Evolutionary conservation across 139 green algal species (phyloP).

Genomic region (Chlamydomonas incerta): DNA sequence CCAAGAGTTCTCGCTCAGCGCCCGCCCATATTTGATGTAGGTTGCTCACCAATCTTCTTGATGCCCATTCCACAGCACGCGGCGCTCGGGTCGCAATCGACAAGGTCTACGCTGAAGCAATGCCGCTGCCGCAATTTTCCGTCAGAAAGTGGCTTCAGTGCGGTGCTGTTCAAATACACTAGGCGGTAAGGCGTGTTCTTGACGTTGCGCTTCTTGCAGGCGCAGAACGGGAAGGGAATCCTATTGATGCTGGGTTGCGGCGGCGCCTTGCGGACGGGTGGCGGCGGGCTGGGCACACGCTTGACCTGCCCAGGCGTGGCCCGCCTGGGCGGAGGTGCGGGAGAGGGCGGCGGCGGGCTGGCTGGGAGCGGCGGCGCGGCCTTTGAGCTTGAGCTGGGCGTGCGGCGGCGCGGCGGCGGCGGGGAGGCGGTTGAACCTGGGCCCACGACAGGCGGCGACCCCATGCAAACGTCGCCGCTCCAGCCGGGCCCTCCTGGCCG

Average conservation of each 20-base stretch:
- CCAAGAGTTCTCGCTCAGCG: too few species aligned
- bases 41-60: background rate
- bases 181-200: background rate
- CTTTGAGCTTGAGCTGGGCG: too few species aligned
- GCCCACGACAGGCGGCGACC: too few species aligned
- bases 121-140: background rate
- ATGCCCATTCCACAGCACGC: background rate
- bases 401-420: too few species aligned
- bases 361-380: too few species aligned
- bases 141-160: background rate
- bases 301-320: too few species aligned
- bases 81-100: background rate
- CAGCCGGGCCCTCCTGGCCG: background rate
- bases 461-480: background rate
- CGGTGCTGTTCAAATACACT: background rate
- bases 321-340: too few species aligned
- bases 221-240: background rate
- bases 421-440: too few species aligned
- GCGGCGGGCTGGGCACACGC: background rate
- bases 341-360: background rate
- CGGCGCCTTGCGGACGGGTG: background rate
- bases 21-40: too few species aligned
- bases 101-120: background rate
- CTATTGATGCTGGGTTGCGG: background rate
- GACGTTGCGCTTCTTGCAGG: background rate